phyloP scores from a whole-genome alignment of 139 green algal species.

The Chlamydomonas sp. region DNA sequence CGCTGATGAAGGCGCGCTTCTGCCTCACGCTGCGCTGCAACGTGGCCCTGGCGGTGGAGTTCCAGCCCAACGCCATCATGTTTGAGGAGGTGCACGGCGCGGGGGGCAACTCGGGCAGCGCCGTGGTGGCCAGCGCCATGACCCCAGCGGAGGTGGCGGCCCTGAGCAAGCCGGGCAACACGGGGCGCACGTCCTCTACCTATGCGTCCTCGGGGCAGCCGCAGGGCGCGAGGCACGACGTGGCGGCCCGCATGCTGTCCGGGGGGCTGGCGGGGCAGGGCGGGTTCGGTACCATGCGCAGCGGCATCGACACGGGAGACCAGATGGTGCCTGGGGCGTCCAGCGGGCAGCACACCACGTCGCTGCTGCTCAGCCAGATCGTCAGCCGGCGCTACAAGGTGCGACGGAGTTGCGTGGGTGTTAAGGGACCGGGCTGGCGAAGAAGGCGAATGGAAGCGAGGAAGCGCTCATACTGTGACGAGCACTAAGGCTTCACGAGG shows the following conservation, averaged over 20 bases:
- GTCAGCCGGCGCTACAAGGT: constrained; percentile 30
- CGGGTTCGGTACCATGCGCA: neutral
- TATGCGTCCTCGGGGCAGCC: neutral
- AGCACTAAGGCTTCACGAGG: too few species aligned
- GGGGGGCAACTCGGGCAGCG: neutral
- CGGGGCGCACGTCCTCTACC: neutral
- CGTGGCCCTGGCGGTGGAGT: constrained; percentile 36
- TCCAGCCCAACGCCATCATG: constrained; percentile 41
- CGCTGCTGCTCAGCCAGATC: constrained; percentile 30
- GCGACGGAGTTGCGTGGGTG: neutral
- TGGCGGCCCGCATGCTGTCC: neutral
- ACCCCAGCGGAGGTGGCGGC: neutral
- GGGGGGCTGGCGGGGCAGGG: neutral
- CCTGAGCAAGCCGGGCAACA: neutral
- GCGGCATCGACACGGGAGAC: neutral
- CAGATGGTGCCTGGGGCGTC: neutral
- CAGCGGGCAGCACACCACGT: constrained; percentile 26
- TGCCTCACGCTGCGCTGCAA: constrained; percentile 35
- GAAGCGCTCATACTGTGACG: too few species aligned
- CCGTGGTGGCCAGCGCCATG: neutral
- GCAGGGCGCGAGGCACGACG: neutral
- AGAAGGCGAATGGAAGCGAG: neutral
- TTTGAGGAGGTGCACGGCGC: constrained; percentile 28
- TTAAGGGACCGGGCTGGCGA: neutral
- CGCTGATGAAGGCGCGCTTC: constrained; percentile 38